Evolutionary conservation across 345 rosid species (phyloP), one percentile per base, ranked within the genome.

Genomic region (Chamaenerion angustifolium): DNA sequence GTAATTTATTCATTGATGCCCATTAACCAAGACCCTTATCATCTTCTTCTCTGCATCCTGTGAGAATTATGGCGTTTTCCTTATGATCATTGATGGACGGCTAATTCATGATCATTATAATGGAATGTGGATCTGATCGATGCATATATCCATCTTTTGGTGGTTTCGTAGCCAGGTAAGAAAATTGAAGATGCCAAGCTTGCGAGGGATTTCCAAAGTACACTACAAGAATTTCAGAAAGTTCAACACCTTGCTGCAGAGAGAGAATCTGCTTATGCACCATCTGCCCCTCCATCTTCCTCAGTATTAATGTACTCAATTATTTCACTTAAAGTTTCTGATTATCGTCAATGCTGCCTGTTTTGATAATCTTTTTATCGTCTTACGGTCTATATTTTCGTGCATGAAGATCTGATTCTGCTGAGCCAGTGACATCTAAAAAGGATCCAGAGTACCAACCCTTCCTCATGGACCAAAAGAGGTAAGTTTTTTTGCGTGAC

Each of bases 121-220:
- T 31, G 37, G 37, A 31, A 31, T 31, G 37, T 31, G 37, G 10
- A 31, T 31, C 37, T 31, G 37, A 31, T 31, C 3, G 37, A 3
- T 3, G 41, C 15, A n/a, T 11, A 10, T 12, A 16, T 45, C 48
- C 25, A 19, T 37, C 13, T n/a, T 49, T 48, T 35, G 17, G 37
- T 16, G 27, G 16, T 55, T 35, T 45, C 41, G 16, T 23, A 81
- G 88, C 46, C 74, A 10, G 70, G 74, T 59, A 81, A 75, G 71
- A 81, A 69, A 51, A 53, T 81, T 9, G 88, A 73, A 64, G 84
- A 81, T 65, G 88, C 84, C 6, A 81, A 77, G 71, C 78, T 80
- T 21, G 88, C 88, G 0, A 73, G 71, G 50, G 88, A 78, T 70
- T 81, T 78, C 45, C 88, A 81, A 46, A 66, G 43, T 3, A 67